Evolutionary conservation across 805 yeast genomes (phyloP), one percentile per base, ranked within the genome.

Genomic region (Sugiyamaella lignohabitans): DNA sequence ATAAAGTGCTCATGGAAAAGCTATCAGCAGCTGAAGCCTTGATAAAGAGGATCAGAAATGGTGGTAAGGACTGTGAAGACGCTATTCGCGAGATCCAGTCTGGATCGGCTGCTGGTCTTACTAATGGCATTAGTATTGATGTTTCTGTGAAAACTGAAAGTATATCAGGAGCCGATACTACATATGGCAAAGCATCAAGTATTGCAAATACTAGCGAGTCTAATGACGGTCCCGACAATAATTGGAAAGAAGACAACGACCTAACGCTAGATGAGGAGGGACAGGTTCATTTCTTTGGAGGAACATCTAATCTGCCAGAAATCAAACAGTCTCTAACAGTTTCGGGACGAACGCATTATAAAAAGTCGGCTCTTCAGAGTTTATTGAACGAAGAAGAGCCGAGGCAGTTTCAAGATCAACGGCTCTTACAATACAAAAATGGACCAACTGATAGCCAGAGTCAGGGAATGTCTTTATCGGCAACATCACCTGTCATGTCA

Each of bases 251-350:
- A 16, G 47, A 42, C 4, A 36, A 38, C 4, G 43, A 42, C 11
- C 27, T 51, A 38, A 48, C 53, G 2, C 17, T 46, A n/a, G 52
- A 51, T 16, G 49, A 51, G 20, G 51, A 47, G 6, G 56, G 56
- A 4, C 53, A 51, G 27, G 48, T 53, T 2, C 51, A 49, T 40
- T 53, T 40, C 38, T 53, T 41, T 39, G 56, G 56, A 3, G 53
- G 54, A 20, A 53, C 53, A n/a, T 53, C 56, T 17, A 53, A 53
- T 44, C 21, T 47, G 40, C 38, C 41, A 6, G 46, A 42, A 23
- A 44, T 42, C 27, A 47, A 42, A 21, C 39, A 34, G 18, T 43
- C 47, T 16, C 21, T 42, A 32, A 44, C 48, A 1, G 40, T 40
- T 3, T n/a, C 47, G 14, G 43, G 46, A n/a, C 23, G 48, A 19